phyloP scores from a whole-genome alignment of 306 rosid genomes.

The Prunus kanzakura region DNA sequence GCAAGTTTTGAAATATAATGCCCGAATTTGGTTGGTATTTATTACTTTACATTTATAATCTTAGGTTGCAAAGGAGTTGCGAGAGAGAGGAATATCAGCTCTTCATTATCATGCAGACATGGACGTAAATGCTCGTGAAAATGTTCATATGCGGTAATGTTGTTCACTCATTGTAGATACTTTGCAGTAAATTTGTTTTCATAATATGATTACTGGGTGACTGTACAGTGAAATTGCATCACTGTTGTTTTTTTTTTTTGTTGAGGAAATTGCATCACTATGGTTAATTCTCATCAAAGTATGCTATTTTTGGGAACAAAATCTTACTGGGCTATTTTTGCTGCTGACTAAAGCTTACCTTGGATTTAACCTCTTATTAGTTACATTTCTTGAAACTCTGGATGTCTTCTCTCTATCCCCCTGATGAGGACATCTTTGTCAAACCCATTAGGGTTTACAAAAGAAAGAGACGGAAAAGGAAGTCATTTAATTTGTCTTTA shows the following conservation, averaged over 20 bases:
- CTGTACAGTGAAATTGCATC: background rate
- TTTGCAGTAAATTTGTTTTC: background rate
- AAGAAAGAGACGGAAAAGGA: too few species aligned
- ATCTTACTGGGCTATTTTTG: background rate
- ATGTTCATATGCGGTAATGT: conserved; percentile 83
- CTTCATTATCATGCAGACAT: conserved; percentile 91
- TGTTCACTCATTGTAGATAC: conserved; percentile 12
- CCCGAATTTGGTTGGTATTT: background rate
- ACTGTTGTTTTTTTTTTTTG: too few species aligned
- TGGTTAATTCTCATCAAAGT: background rate
- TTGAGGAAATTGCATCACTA: background rate
- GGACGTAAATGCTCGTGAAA: conserved; percentile 76
- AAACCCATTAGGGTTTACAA: too few species aligned
- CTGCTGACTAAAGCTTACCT: background rate
- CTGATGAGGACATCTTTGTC: too few species aligned
- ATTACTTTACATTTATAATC: conserved; percentile 22
- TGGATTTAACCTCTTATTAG: background rate
- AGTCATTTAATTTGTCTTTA: too few species aligned
- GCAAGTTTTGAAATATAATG: background rate
- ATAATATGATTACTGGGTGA: background rate
- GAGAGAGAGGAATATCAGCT: conserved; percentile 78
- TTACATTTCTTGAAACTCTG: background rate
- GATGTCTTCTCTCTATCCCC: background rate
- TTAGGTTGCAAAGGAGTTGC: conserved; percentile 87
- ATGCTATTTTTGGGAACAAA: background rate